Percentiles rank a stretch among this genome's conserved stretches.
Conservation (phyloP, 1,284 basidiomycete species). For the Trametes sp. region DNA sequence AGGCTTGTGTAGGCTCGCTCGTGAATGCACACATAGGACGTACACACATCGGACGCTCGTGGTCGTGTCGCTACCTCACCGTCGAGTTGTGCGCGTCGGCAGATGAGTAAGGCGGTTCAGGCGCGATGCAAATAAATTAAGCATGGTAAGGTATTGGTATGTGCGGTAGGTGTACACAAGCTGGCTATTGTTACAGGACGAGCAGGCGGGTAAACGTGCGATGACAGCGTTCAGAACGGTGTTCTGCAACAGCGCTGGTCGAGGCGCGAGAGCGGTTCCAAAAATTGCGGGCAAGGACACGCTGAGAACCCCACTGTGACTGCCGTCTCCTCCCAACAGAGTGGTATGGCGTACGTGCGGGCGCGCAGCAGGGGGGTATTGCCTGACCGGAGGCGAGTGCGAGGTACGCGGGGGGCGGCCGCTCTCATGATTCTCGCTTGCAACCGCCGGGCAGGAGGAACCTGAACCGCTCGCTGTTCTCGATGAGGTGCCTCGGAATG, state of each 20-base stretch:
- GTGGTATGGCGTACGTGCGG: neutral
- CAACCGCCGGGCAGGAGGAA: constrained; percentile 71
- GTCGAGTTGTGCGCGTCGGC: neutral
- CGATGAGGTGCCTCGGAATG: constrained; percentile 59
- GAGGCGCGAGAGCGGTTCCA: neutral
- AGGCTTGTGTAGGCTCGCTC: neutral
- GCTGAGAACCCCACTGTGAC: neutral
- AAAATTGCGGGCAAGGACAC: neutral
- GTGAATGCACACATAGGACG: no score
- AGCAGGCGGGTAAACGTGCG: neutral
- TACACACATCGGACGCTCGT: no score
- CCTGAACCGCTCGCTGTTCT: constrained; percentile 56
- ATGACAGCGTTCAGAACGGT: neutral
- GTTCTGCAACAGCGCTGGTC: neutral
- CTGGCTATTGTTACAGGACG: constrained; percentile 15
- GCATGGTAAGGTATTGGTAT: constrained; percentile 6
- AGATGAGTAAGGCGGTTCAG: neutral
- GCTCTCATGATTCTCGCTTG: constrained; percentile 30
- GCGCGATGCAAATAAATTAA: constrained; percentile 18
- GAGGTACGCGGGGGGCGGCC: neutral
- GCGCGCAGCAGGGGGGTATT: neutral
- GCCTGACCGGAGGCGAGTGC: neutral
- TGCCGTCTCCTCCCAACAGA: neutral
- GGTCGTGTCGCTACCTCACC: no score
- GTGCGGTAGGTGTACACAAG: neutral